Conservation (phyloP, 2,329 filamentous ascomycete species). For the Botryotinia globosa region DNA sequence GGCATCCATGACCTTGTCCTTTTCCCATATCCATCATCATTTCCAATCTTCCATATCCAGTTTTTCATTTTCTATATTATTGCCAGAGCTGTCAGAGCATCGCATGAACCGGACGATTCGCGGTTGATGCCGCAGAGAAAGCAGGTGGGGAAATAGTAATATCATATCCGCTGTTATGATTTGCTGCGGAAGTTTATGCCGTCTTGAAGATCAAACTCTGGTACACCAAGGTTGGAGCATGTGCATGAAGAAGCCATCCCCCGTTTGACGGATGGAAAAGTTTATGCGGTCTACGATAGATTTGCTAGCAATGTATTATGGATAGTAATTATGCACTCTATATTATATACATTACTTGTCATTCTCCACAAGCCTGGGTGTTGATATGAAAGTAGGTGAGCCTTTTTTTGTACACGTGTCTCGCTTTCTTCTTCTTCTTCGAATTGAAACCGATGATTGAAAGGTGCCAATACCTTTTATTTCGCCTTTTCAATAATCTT, state of each 20-base stretch:
- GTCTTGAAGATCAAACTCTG: constrained; percentile 15
- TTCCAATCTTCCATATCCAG: neutral
- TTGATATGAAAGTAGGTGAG: constrained; percentile 11
- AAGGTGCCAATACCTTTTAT: neutral
- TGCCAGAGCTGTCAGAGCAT: neutral
- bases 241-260: constrained; percentile 11
- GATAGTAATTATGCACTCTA: constrained; percentile 13
- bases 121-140: constrained; percentile 7
- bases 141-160: constrained; percentile 4
- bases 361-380: constrained; percentile 4
- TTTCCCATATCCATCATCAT: neutral
- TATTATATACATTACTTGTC: neutral
- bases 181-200: constrained; percentile 16
- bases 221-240: neutral
- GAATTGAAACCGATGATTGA: neutral
- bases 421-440: constrained; percentile 3
- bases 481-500: neutral
- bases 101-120: constrained; percentile 15
- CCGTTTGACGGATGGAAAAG: neutral
- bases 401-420: constrained; percentile 18
- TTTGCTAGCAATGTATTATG: constrained; percentile 6
- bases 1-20: constrained; percentile 9
- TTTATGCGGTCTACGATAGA: constrained; percentile 15
- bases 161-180: constrained; percentile 1
- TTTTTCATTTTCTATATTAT: neutral